These are phyloP conservation scores for Trichoderma simmonsii DNA, from an alignment of 2,329 filamentous ascomycete species.

Conservation along the genomic window DNA sequence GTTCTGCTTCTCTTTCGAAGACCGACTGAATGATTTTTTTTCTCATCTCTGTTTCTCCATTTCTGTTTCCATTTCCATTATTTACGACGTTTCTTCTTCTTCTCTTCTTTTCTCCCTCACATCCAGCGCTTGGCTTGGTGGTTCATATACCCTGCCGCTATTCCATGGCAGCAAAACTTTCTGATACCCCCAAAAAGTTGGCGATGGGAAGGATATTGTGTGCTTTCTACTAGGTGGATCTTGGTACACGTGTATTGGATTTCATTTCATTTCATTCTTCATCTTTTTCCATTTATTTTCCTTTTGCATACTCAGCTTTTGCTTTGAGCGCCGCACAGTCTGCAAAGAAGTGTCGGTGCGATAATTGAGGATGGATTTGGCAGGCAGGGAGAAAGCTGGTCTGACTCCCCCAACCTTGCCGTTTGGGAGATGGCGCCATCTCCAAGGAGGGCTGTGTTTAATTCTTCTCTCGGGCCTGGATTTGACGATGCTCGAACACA, in stretches of 20 bases:
- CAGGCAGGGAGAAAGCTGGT: neutral
- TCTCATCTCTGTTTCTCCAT: neutral
- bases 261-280: neutral
- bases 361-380: slow-evolving; percentile 1
- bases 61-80: slow-evolving; percentile 17
- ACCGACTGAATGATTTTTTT: neutral
- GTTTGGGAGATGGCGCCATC: neutral
- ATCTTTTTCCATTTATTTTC: neutral
- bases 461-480: neutral
- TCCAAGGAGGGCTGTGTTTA: neutral
- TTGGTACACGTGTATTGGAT: slow-evolving; percentile 16
- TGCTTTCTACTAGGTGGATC: slow-evolving; percentile 20
- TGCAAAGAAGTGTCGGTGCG: slow-evolving; percentile 8
- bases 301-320: neutral
- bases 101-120: slow-evolving; percentile 13
- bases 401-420: slow-evolving; percentile 7
- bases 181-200: slow-evolving; percentile 38
- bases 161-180: slow-evolving; percentile 28
- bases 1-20: neutral
- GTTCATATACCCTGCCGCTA: slow-evolving; percentile 22
- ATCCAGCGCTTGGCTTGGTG: slow-evolving; percentile 26
- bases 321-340: neutral
- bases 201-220: slow-evolving; percentile 25
- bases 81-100: neutral
- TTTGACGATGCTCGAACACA: neutral